Evolutionary conservation across 2,329 filamentous ascomycete species (phyloP), one percentile per base, ranked within the genome.

Genomic region (Albophoma yamanashiensis): DNA sequence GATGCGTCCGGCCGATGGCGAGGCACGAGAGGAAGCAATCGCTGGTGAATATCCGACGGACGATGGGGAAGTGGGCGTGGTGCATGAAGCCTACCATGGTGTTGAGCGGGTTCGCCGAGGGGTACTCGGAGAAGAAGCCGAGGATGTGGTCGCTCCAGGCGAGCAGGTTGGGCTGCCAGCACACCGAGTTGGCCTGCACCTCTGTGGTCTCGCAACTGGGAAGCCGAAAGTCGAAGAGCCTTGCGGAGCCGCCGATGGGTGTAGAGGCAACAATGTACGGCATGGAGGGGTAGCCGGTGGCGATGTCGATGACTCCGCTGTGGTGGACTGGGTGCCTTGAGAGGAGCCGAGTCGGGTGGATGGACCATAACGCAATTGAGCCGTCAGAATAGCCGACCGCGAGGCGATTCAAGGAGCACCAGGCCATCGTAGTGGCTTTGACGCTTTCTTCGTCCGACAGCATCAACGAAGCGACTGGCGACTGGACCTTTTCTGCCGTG

Each of bases 371-470:
- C 25, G 76, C 75, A 42, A 85, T 72, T 25, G 79, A 82, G 39
- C 83, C 83, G 62, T 86, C 83, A 0, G 76, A 77, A 66, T 84
- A 82, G 56, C 81, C 83, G 38, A 82, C 71, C 0, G 75, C 80
- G 45, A 86, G 70, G 27, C 82, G 78, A 65, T 85, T 85, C 63
- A 76, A 75, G 61, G 78, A 79, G 40, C 79, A 70, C 83, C 83
- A 86, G 14, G 81, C 75, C 58, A 85, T 75, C 61, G 78, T 76
- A 20, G 81, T 83, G 36, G 79, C 78, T 34, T 76, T 73, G 47
- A 82, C 70, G 53, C 73, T 72, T 59, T 78, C 73, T 67, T 85
- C 82, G 17, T 76, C 71, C 0, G 71, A 68, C 6, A 83, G 71
- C 22, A 70, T 72, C 17, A 85, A 72, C 0, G 72, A 73, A 2